phyloP scores from a whole-genome alignment of 441 rosid species.

The Geranium incanum region DNA sequence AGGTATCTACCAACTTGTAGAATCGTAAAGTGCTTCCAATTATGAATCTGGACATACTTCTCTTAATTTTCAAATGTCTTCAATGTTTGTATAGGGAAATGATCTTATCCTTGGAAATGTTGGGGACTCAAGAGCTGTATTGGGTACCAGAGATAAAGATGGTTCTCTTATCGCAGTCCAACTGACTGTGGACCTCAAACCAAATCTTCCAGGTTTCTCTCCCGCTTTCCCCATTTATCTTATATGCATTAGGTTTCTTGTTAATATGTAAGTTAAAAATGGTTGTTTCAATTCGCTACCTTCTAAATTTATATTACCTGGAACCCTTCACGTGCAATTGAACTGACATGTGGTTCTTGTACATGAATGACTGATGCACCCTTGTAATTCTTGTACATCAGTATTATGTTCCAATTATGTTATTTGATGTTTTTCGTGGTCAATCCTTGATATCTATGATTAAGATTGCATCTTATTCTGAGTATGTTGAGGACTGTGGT shows the following conservation, averaged over 20 bases:
- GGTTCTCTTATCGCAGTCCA: conserved; percentile 70
- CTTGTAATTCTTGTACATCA: no score
- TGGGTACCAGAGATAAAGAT: conserved; percentile 69
- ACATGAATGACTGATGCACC: no score
- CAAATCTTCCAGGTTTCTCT: conserved; percentile 82
- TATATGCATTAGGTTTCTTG: background rate
- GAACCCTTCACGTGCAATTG: background rate
- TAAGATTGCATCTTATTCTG: no score
- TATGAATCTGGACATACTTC: background rate
- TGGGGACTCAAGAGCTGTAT: conserved; percentile 90
- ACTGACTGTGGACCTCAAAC: conserved; percentile 90
- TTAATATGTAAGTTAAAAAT: background rate
- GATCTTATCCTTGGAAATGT: conserved; percentile 82
- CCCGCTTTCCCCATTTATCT: background rate
- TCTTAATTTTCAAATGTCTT: conserved; percentile 13
- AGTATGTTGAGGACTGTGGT: no score
- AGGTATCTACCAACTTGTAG: conserved; percentile 38
- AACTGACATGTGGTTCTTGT: background rate
- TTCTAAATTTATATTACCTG: background rate
- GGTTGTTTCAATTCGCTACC: background rate
- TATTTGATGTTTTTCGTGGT: no score
- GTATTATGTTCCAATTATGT: no score
- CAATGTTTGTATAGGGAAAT: conserved; percentile 47
- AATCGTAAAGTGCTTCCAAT: conserved; percentile 1
- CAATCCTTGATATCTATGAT: no score